Percentiles rank a stretch among this genome's conserved stretches.
These are phyloP conservation scores for Rubia peregrina DNA, from an alignment of 305 asterid species.

Conservation along the genomic window DNA sequence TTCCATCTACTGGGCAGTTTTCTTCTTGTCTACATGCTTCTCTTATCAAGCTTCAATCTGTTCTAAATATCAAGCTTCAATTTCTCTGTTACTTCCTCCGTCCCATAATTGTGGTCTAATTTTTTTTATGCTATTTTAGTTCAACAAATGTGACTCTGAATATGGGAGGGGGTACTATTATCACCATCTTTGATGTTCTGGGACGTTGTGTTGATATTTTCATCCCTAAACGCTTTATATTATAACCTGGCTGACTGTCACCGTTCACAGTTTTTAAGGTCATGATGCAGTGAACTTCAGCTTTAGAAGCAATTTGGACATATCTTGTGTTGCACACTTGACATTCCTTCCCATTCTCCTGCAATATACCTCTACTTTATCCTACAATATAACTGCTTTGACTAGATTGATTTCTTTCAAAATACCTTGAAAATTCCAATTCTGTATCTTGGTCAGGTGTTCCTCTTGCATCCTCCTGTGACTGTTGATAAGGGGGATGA, in stretches of 20 bases:
- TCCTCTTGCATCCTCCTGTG: slow-evolving; percentile 61
- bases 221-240: too few relatives aligned
- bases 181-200: background rate
- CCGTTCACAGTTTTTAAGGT: background rate
- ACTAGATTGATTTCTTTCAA: slow-evolving; percentile 2
- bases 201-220: background rate
- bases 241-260: background rate
- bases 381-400: background rate
- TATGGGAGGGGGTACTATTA: background rate
- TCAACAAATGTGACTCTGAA: background rate
- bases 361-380: background rate
- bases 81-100: background rate
- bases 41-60: too few relatives aligned
- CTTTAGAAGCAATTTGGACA: background rate
- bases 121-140: background rate
- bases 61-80: background rate
- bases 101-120: background rate
- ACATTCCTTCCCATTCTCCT: background rate
- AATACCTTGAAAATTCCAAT: slow-evolving; percentile 4
- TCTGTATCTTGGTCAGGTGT: slow-evolving; percentile 43
- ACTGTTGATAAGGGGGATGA: slow-evolving; percentile 43
- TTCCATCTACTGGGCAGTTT: background rate
- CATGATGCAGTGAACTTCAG: background rate
- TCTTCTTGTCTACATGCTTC: background rate
- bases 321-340: background rate